phyloP scores from a whole-genome alignment of 371 early-diverging fungal genomes.

The Lichtheimia corymbifera region DNA sequence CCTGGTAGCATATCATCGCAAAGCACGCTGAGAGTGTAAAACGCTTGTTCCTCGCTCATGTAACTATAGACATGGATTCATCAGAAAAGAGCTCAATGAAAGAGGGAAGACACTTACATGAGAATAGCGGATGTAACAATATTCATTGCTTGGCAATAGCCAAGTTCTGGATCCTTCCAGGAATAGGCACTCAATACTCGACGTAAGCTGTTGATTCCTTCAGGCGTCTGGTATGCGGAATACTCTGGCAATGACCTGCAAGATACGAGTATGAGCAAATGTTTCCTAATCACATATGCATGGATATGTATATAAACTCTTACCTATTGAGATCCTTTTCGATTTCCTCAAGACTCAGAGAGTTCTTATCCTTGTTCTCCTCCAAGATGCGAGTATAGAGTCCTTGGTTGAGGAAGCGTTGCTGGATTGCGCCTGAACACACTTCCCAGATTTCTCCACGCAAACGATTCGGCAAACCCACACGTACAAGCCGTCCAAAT shows the following conservation, averaged over 20 bases:
- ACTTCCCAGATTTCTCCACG: slow-evolving; percentile 97
- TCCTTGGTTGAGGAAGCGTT: slow-evolving; percentile 84
- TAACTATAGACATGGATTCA: slow-evolving; percentile 45
- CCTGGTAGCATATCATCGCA: slow-evolving; percentile 92
- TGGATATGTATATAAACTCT: not conserved
- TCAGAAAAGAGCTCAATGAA: no score
- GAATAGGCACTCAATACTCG: slow-evolving; percentile 88
- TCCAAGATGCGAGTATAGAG: slow-evolving; percentile 79
- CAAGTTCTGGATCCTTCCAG: slow-evolving; percentile 88
- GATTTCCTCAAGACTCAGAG: slow-evolving; percentile 89
- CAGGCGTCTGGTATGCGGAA: slow-evolving; percentile 84
- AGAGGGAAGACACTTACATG: slow-evolving; percentile 50
- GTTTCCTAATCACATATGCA: no score
- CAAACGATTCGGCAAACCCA: slow-evolving; percentile 89
- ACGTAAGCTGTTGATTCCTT: slow-evolving; percentile 91
- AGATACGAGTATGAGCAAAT: not conserved
- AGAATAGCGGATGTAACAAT: slow-evolving; percentile 93
- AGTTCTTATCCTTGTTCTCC: slow-evolving; percentile 67
- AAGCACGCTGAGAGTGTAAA: slow-evolving; percentile 88
- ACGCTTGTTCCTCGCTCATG: slow-evolving; percentile 96
- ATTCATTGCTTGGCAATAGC: slow-evolving; percentile 99
- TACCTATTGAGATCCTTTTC: slow-evolving; percentile 96
- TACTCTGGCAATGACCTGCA: slow-evolving; percentile 91
- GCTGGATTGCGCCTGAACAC: slow-evolving; percentile 87
- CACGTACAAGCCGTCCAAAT: slow-evolving; percentile 87